A percentile compares a stretch with the other conserved stretches of the same genome.
Evolutionary conservation across 73 alveolate species (phyloP).

Genomic region (Paramecium primaurelia): DNA sequence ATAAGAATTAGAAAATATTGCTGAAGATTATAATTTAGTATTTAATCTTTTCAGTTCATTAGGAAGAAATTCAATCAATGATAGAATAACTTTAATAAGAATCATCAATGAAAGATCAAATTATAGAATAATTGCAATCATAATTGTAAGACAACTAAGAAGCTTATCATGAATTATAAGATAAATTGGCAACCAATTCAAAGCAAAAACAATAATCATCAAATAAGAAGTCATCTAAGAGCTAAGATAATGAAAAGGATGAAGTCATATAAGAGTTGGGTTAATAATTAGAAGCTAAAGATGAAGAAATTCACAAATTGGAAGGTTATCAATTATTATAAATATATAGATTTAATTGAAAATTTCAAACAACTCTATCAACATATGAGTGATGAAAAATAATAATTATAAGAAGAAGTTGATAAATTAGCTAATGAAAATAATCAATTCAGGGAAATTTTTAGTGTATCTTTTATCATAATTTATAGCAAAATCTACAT

Average conservation of each 20-base stretch:
- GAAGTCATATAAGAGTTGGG: slow-evolving; percentile 3
- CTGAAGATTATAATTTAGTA: slow-evolving; percentile 19
- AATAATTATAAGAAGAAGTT: neutral
- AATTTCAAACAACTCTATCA: slow-evolving; percentile 23
- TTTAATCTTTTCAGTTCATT: neutral
- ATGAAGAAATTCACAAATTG: slow-evolving; percentile 4
- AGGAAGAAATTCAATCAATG: slow-evolving; percentile 11
- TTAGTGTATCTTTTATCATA: neutral
- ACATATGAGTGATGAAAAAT: slow-evolving; percentile 43
- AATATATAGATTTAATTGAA: slow-evolving; percentile 16
- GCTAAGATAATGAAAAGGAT: neutral
- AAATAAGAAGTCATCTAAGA: neutral
- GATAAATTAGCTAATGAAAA: slow-evolving; percentile 45
- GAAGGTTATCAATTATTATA: neutral
- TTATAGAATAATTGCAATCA: slow-evolving; percentile 23
- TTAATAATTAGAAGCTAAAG: slow-evolving; percentile 33
- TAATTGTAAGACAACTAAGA: neutral
- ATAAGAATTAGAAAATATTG: neutral
- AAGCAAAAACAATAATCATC: neutral
- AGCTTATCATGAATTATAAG: neutral
- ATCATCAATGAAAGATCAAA: slow-evolving; percentile 29
- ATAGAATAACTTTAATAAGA: neutral
- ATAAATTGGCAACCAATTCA: neutral
- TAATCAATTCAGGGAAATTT: slow-evolving; percentile 34
- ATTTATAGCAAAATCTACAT: neutral